Base-by-base conservation (phyloP, 192 early-diverging fungal genomes). In the Funneliformis mosseae region DNA sequence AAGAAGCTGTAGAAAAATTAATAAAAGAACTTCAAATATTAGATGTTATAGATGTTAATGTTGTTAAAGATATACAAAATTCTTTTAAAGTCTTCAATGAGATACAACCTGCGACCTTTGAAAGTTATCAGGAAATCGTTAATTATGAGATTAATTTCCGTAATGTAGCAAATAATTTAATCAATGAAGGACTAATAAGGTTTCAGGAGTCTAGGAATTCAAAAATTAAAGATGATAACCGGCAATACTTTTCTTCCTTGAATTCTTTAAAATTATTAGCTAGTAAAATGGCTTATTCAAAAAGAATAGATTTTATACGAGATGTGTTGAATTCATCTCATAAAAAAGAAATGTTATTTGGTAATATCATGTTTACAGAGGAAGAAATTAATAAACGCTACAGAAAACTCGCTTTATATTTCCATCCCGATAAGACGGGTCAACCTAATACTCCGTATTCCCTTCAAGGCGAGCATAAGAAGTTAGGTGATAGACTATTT, bases 241-340 rank as follows among this genome's bases (percentile, higher is more conserved):
- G 18, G 7, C 16, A n/a, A 6, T 55, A 21, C 5, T 6, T 55
- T 18, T 5, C 18, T 55, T 55, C 50, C 18, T 55, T 55, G 18
- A 6, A 6, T 5, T 0, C 1, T 55, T 55, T 55, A 55, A 55
- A 55, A 55, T 0, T 18, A 0, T 55, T 55, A 21, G 39, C 18
- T 70, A n/a, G 3, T n/a, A 1, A 70, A 70, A 23, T 21, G 10
- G 16, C 39, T 42, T 70, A 70, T 70, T 8, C 5, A 70, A 70
- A 23, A 70, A 70, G 21, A 42, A 41, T 70, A 43, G 39, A 23
- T 70, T 43, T 70, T 70, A 70, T 70, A 21, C 68, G 42, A 3
- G 1, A 70, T 70, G 39, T n/a, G 21, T 43, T 70, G 9, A 70
- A 70, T n/a, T 70, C 68, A n/a, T 41, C 68, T n/a, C 42, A 70